Base-by-base conservation (phyloP, 2,329 filamentous ascomycete genomes). In the Aureobasidium sp. region DNA sequence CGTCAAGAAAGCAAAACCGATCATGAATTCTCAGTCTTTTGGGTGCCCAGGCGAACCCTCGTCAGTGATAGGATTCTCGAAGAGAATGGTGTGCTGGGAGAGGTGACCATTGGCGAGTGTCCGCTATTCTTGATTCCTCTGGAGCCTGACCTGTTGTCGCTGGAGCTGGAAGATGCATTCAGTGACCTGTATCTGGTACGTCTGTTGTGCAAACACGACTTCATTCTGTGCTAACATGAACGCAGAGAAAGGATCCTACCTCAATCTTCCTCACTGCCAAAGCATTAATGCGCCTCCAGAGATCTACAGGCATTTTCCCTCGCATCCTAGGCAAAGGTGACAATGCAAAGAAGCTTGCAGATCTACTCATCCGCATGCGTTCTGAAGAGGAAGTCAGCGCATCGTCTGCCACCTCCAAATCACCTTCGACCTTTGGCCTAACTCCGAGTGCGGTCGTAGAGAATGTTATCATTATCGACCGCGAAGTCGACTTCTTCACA, bases 11-110 rank as follows among this genome's bases (percentile, higher is more conserved):
- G 89, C 72, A 88, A 91, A 70, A 90, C 87, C 51, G 90, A 91
- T 67, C 94, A 99, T 82, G 93, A 99, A 69, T 96, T 97, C 73
- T 93, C 92, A 66, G 88, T 99, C 68, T 93, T 97, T 73, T 97
- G 94, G 90, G 89, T 96, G 45, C 93, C 95, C 6, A 86, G 94
- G 63, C 88, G 94, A 65, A 97, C 94, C 4, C 80, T 96, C 61
- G 88, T 97, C 61, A 94, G 91, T 68, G 91, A 97, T 73, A 87
- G 91, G 72, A 84, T 97, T 53, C 81, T 99, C 42, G 94, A 99
- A 75, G 91, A 96, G 71, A 88, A 90, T 42, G 94, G 93, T 29
- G 90, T 99, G 15, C 82, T 97, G 53, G 95, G 94, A 63, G 94
- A 99, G 73, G 88, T 92, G 65, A 97, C 86, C 70, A 88, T 97